These are phyloP conservation scores for Syzygium grande DNA, from an alignment of 345 rosid genomes.

Conservation along the genomic window DNA sequence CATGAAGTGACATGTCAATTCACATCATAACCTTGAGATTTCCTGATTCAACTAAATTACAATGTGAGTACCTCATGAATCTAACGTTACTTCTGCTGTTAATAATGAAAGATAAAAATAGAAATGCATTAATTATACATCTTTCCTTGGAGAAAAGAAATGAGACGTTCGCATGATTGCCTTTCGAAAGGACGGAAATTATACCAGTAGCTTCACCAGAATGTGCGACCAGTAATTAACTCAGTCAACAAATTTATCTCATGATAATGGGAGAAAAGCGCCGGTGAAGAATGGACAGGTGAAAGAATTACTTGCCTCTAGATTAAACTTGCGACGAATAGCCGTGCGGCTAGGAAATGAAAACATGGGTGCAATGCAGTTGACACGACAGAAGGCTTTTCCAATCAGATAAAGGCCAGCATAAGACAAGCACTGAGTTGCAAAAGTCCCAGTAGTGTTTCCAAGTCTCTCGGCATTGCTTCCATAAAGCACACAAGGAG, in stretches of 20 bases:
- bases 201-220: neutral
- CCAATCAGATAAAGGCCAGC: slow-evolving; percentile 68
- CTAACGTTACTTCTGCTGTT: neutral
- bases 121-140: neutral
- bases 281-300: neutral
- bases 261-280: neutral
- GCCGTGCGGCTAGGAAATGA: slow-evolving; percentile 69
- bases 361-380: slow-evolving; percentile 86
- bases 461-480: slow-evolving; percentile 85
- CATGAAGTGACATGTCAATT: neutral
- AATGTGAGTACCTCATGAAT: neutral
- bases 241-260: neutral
- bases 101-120: neutral
- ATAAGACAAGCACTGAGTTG: slow-evolving; percentile 75
- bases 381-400: slow-evolving; percentile 52
- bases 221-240: neutral
- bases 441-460: slow-evolving; percentile 64
- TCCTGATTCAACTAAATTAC: neutral
- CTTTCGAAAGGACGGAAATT: neutral
- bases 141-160: neutral
- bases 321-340: slow-evolving; percentile 71
- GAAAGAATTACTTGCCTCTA: slow-evolving; percentile 52
- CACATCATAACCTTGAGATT: neutral
- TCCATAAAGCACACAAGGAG: slow-evolving; percentile 88
- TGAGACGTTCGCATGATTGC: neutral